These are phyloP conservation scores for Penicillium sp. DNA, from an alignment of 2,329 filamentous ascomycete species.

Conservation along the genomic window DNA sequence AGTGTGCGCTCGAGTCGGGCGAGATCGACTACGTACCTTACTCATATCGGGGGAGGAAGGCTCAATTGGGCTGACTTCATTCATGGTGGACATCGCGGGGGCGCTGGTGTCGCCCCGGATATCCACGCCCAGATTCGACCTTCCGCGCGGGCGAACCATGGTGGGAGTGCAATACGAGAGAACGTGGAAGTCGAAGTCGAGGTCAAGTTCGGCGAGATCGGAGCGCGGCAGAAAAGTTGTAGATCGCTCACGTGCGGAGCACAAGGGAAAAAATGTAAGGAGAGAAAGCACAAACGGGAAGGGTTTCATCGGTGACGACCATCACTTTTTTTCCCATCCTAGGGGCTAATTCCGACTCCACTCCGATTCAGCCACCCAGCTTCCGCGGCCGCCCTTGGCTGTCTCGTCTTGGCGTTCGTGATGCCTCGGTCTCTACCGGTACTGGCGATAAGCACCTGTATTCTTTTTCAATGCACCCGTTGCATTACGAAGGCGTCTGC, in stretches of 20 bases:
- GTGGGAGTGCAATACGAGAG: not conserved
- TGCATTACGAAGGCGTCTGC: not conserved
- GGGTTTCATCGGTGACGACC: not conserved
- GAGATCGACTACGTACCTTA: constrained; percentile 26
- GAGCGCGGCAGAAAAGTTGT: not conserved
- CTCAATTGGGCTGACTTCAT: constrained; percentile 34
- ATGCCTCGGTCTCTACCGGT: not conserved
- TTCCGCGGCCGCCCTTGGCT: not conserved
- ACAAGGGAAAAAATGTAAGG: not conserved
- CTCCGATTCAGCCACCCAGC: not conserved
- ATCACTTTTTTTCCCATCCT: not conserved
- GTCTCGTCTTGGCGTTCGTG: not conserved
- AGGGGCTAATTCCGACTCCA: not conserved
- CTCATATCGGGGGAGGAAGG: constrained; percentile 29
- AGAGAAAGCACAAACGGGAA: not conserved
- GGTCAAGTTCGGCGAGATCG: not conserved
- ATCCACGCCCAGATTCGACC: constrained; percentile 47
- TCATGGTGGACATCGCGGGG: constrained; percentile 48
- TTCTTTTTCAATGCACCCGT: not conserved
- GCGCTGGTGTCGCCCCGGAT: constrained; percentile 48
- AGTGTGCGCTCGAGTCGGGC: constrained; percentile 9
- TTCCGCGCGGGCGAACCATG: constrained; percentile 44
- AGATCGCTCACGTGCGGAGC: not conserved
- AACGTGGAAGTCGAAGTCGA: not conserved
- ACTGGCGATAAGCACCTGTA: not conserved